Evolutionary conservation across 2,329 filamentous ascomycete genomes (phyloP), one percentile per base, ranked within the genome.

Genomic region (Xylaria arbuscula): DNA sequence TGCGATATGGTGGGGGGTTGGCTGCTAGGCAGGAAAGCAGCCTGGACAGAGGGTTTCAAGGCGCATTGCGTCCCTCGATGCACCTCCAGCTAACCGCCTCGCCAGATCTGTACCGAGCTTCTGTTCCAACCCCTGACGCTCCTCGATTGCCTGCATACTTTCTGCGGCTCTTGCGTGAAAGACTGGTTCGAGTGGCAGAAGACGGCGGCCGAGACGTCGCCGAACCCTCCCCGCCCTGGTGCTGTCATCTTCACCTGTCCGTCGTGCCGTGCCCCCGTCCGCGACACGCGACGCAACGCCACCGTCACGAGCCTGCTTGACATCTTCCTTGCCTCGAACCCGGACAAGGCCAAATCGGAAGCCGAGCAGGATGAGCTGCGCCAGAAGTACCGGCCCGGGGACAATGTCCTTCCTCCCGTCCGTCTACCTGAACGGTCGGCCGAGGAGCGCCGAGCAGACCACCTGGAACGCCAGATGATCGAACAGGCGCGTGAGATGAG

Each of bases 161-260:
- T 97, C 81, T 99, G 96, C 83, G 96, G 94, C 72, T 92, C 93
- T 47, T 99, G 96, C 78, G 81, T 98, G 67, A 97, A 97, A 80
- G 93, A 97, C 83, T 99, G 96, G 96, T 99, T 98, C 79, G 84
- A 85, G 71, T 96, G 90, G 80, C 93, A 97, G 79, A 90, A 90
- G 45, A 83, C 85, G 36, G 84, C 85, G 15, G 87, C 86, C 51
- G 87, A 86, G 71, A 82, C 80, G 66, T 81, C 82, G 1, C 86
- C 85, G 13, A 81, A 81, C 11, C 82, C 84, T 50, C 84, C 88
- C 70, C 73, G 83, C 62, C 77, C 85, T 73, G 76, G 86, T 75
- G 69, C 84, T 75, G 74, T 81, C 71, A 77, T 87, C 77, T 97
- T 93, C 79, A 98, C 94, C 54, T 99, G 96, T 82, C 96, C 96